phyloP scores from a whole-genome alignment of 1,284 basidiomycete genomes.

The Microbotryum intermedium region DNA sequence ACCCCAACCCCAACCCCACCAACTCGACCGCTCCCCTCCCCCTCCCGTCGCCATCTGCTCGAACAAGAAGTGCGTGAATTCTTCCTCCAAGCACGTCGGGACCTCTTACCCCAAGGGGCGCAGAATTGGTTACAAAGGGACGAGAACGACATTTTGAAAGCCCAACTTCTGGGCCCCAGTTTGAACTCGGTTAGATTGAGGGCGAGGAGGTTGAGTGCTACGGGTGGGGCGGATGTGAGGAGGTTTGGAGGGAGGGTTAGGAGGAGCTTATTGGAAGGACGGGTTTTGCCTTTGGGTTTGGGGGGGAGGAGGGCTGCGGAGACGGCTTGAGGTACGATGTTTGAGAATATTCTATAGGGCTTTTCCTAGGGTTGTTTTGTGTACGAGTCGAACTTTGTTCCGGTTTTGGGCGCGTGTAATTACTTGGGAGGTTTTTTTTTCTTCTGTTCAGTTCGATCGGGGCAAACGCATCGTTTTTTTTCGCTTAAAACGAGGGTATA shows the following conservation, averaged over 20 bases:
- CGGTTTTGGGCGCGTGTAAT: too few species aligned
- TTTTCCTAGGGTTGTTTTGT: too few species aligned
- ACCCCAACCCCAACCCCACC: not conserved
- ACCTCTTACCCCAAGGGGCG: not conserved
- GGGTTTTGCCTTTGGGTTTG: too few species aligned
- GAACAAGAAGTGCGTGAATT: not conserved
- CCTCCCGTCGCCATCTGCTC: not conserved
- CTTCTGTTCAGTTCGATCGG: too few species aligned
- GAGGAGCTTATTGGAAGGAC: not conserved
- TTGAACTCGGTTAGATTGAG: not conserved
- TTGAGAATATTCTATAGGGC: too few species aligned
- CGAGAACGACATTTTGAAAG: slow-evolving; percentile 1
- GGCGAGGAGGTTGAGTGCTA: not conserved
- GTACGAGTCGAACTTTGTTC: too few species aligned
- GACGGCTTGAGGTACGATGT: too few species aligned
- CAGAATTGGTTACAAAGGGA: not conserved
- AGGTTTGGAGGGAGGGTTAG: not conserved
- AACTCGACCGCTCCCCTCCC: not conserved
- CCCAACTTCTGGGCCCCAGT: not conserved
- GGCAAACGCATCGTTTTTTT: too few species aligned
- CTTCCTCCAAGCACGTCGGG: not conserved
- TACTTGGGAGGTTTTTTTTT: too few species aligned
- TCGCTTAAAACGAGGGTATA: too few species aligned
- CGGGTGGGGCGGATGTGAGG: not conserved
- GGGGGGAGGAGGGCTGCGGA: too few species aligned